Evolutionary conservation across 352 stramenopile species (phyloP).

Genomic region (Thraustotheca clavata): DNA sequence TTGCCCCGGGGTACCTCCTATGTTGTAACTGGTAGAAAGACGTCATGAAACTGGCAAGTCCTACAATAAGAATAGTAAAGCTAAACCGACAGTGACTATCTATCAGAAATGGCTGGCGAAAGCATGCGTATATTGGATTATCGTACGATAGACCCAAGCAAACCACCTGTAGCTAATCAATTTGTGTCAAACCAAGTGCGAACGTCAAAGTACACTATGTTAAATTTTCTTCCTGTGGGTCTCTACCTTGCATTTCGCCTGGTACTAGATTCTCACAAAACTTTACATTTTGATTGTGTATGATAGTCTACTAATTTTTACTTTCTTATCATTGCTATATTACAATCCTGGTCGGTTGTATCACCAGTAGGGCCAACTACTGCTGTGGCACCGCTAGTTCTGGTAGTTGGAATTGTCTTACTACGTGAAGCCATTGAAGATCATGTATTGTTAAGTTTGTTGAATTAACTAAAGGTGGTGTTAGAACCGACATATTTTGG

Average conservation of each 20-base stretch:
- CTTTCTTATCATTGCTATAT: slow-evolving; percentile 72
- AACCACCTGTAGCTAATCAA: neutral
- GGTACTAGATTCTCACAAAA: neutral
- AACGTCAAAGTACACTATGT: slow-evolving; percentile 91
- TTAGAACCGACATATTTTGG: slow-evolving; percentile 42
- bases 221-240: slow-evolving; percentile 93
- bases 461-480: slow-evolving; percentile 22
- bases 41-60: too few species aligned
- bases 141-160: neutral
- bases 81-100: neutral
- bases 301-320: slow-evolving; percentile 56
- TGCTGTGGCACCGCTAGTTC: slow-evolving; percentile 68
- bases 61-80: too few species aligned
- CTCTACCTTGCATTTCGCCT: slow-evolving; percentile 35
- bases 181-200: slow-evolving; percentile 40
- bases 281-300: neutral
- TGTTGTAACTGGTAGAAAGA: too few species aligned
- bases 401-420: slow-evolving; percentile 71
- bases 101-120: neutral
- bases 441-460: slow-evolving; percentile 33
- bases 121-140: neutral
- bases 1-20: too few species aligned
- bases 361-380: slow-evolving; percentile 62
- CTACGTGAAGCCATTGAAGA: slow-evolving; percentile 77
- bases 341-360: slow-evolving; percentile 86